Conservation (phyloP, 306 rosid species). For the Prunus kanzakura region DNA sequence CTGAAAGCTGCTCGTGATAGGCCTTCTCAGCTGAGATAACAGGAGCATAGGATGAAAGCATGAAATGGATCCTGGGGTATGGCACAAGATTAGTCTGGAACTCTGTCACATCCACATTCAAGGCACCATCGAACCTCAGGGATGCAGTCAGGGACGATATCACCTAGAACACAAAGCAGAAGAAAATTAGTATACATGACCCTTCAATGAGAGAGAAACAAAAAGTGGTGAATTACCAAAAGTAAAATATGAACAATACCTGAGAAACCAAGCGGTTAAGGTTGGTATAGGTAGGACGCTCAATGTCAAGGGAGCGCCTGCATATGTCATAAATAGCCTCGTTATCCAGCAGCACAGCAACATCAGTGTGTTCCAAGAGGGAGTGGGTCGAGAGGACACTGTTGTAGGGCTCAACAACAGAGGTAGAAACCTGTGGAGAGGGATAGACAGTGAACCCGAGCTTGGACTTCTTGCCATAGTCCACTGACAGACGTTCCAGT, state of each 20-base stretch:
- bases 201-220: not conserved
- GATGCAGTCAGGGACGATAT: conserved; percentile 77
- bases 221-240: not conserved
- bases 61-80: conserved; percentile 81
- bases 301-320: conserved; percentile 82
- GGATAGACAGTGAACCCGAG: conserved; percentile 83
- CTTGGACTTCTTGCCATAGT: conserved; percentile 81
- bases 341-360: conserved; percentile 72
- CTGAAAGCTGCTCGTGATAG: conserved; percentile 76
- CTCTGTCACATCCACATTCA: conserved; percentile 80
- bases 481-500: conserved; percentile 71
- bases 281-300: conserved; percentile 78
- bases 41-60: conserved; percentile 83
- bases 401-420: conserved; percentile 86
- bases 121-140: conserved; percentile 74
- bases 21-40: conserved; percentile 87
- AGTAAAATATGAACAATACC: conserved; percentile 21
- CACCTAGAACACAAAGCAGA: conserved; percentile 38
- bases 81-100: conserved; percentile 84
- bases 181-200: not conserved
- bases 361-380: conserved; percentile 77
- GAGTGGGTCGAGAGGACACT: conserved; percentile 85
- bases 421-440: conserved; percentile 78
- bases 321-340: conserved; percentile 82
- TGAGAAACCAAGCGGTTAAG: conserved; percentile 78